These are phyloP conservation scores for Solanum chiquidenum DNA, from an alignment of 257 asterid species.

Conservation along the genomic window DNA sequence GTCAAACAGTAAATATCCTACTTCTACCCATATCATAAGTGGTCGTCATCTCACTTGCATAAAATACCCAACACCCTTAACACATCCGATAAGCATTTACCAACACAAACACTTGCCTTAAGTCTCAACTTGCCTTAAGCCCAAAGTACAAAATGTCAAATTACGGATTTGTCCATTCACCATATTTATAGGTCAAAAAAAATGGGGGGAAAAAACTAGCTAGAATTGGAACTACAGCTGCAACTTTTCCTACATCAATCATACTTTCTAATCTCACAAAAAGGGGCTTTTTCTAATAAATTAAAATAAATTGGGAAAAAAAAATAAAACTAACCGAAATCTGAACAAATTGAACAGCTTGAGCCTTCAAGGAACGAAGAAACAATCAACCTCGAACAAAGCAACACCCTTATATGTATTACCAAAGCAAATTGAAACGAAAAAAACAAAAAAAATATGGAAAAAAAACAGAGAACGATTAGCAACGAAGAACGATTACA, in stretches of 20 bases:
- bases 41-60: neutral
- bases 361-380: conserved; percentile 5
- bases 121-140: neutral
- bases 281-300: neutral
- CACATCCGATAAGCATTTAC: neutral
- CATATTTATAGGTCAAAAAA: neutral
- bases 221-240: neutral
- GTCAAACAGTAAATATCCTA: neutral
- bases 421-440: neutral
- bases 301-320: neutral
- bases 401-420: neutral
- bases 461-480: neutral
- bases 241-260: neutral
- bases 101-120: neutral
- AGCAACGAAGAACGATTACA: neutral
- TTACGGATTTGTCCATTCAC: neutral
- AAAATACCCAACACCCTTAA: neutral
- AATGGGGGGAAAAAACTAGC: neutral
- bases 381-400: neutral
- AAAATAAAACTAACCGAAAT: neutral
- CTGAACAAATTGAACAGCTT: neutral
- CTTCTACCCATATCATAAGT: neutral
- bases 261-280: neutral
- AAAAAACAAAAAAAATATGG: neutral
- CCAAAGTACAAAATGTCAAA: neutral